Conservation (phyloP, 495 filamentous ascomycete species). For the Sabuloglossum arenarium region DNA sequence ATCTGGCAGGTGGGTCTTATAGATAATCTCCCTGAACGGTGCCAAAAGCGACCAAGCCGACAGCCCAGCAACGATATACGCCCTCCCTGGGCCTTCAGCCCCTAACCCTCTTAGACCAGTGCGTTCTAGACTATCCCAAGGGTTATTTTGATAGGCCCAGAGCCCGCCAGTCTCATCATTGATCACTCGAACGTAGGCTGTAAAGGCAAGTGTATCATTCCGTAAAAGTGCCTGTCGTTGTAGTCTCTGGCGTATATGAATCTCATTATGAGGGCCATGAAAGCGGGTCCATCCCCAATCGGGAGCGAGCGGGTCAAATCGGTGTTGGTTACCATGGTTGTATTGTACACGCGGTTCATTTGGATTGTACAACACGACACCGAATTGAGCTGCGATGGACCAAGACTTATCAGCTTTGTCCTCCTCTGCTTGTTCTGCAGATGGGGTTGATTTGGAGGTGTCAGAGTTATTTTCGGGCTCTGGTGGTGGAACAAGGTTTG, state of each 20-base stretch:
- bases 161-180: slow-evolving; percentile 38
- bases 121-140: slow-evolving; percentile 26
- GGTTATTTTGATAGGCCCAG: slow-evolving; percentile 33
- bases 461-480: background rate
- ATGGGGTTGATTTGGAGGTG: too few species aligned
- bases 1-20: slow-evolving; percentile 27
- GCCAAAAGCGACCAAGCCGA: slow-evolving; percentile 36
- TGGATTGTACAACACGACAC: slow-evolving; percentile 44
- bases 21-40: slow-evolving; percentile 35
- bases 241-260: slow-evolving; percentile 32
- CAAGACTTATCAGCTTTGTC: background rate
- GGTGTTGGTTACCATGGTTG: slow-evolving; percentile 34
- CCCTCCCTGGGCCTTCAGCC: slow-evolving; percentile 26
- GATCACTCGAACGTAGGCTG: slow-evolving; percentile 40
- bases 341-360: slow-evolving; percentile 38
- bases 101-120: slow-evolving; percentile 36
- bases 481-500: background rate
- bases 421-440: background rate
- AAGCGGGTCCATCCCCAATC: slow-evolving; percentile 54
- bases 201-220: slow-evolving; percentile 41
- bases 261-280: slow-evolving; percentile 37
- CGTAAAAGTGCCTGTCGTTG: slow-evolving; percentile 41
- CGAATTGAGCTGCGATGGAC: slow-evolving; percentile 31
- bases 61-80: slow-evolving; percentile 29
- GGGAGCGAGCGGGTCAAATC: slow-evolving; percentile 33